phyloP scores from a whole-genome alignment of 305 asterid species.

The Fraxinus albicans region DNA sequence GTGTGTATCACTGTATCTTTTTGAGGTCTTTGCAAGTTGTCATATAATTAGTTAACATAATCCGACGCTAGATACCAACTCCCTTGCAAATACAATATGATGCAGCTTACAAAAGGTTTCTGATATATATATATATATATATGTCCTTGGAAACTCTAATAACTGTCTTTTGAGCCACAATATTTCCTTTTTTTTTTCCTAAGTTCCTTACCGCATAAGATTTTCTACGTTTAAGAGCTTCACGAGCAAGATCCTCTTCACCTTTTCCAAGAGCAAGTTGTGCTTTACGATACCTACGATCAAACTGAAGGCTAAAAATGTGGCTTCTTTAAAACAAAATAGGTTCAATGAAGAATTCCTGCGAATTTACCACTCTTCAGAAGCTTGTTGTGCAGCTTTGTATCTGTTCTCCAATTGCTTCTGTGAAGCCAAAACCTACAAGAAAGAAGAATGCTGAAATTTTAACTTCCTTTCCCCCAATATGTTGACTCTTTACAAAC shows the following conservation, averaged over 20 bases:
- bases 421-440: conserved; percentile 92
- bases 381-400: conserved; percentile 85
- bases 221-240: conserved; percentile 93
- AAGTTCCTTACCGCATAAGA: conserved; percentile 69
- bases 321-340: conserved; percentile 22
- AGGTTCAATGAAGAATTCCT: conserved; percentile 12
- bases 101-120: conserved; percentile 9
- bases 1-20: background rate
- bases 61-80: background rate
- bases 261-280: conserved; percentile 95
- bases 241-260: conserved; percentile 98
- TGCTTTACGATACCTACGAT: conserved; percentile 86
- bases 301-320: conserved; percentile 27
- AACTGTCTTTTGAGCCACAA: background rate
- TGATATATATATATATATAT: background rate
- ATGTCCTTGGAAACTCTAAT: background rate
- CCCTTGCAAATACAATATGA: conserved; percentile 11
- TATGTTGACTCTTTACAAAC: background rate
- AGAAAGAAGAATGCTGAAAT: conserved; percentile 13
- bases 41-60: background rate
- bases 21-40: background rate
- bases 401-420: conserved; percentile 90
- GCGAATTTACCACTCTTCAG: conserved; percentile 80
- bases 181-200: background rate
- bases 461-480: conserved; percentile 15